Conservation (phyloP, 1,284 basidiomycete genomes). For the Tilletia walkeri region DNA sequence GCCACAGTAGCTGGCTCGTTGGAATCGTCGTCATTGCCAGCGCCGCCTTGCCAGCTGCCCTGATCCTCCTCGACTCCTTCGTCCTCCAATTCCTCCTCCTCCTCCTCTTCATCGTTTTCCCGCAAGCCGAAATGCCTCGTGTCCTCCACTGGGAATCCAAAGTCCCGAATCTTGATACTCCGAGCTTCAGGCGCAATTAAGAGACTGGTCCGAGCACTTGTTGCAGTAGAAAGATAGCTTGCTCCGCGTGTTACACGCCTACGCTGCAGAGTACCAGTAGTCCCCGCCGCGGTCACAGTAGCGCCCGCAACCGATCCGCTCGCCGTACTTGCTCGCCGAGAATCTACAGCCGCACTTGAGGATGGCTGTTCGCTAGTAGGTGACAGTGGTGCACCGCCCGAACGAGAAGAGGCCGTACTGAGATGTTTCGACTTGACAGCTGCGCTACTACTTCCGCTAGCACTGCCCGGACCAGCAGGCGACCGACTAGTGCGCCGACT, state of each 20-base stretch:
- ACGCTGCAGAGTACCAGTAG: background rate
- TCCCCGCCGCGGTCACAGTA: background rate
- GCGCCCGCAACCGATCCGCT: background rate
- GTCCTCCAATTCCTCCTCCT: slow-evolving; percentile 18
- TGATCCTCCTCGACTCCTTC: slow-evolving; percentile 14
- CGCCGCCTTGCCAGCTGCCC: background rate
- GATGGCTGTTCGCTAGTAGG: background rate
- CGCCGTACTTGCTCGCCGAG: background rate
- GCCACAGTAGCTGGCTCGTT: background rate
- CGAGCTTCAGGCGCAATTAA: background rate
- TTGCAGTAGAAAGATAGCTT: slow-evolving; percentile 10
- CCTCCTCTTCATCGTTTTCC: background rate
- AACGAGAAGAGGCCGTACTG: slow-evolving; percentile 9
- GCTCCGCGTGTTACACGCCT: background rate
- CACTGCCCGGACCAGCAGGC: background rate
- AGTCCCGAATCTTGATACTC: slow-evolving; percentile 34
- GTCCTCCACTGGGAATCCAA: slow-evolving; percentile 34
- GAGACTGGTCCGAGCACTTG: background rate
- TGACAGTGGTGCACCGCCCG: background rate
- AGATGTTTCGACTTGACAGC: background rate
- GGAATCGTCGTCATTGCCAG: background rate
- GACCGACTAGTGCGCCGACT: background rate
- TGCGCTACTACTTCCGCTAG: background rate
- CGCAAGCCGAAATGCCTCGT: slow-evolving; percentile 29
- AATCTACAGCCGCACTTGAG: background rate